Conservation (phyloP, 441 rosid species). For the Euphorbia celastroides region DNA sequence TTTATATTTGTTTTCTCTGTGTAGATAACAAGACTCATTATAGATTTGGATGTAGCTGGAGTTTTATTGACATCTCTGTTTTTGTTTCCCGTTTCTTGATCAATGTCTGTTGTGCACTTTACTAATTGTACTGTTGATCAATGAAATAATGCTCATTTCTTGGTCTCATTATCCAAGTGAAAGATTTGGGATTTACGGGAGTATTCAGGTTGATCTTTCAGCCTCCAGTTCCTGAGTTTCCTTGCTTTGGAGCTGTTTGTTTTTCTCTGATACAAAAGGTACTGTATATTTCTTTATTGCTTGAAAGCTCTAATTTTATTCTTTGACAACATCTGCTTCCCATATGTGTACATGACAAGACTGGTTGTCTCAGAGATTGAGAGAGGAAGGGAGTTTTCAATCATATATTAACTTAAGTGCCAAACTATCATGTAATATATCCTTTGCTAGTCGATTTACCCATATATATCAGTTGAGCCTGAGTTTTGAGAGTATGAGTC, state of each 20-base stretch:
- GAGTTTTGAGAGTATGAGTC: too few relatives aligned
- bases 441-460: not conserved
- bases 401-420: not conserved
- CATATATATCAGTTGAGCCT: not conserved
- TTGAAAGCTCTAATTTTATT: slow-evolving; percentile 9
- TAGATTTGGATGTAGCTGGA: too few relatives aligned
- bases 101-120: not conserved
- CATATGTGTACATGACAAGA: not conserved
- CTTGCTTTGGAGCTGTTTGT: slow-evolving; percentile 88
- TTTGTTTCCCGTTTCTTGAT: not conserved
- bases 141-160: not conserved
- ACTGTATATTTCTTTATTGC: not conserved
- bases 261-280: slow-evolving; percentile 84
- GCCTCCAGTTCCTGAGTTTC: slow-evolving; percentile 74
- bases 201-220: slow-evolving; percentile 89
- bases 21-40: too few relatives aligned
- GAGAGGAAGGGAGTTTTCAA: not conserved
- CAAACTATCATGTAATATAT: not conserved
- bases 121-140: not conserved
- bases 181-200: slow-evolving; percentile 86
- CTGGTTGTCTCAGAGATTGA: not conserved
- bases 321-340: not conserved
- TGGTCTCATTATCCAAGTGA: slow-evolving; percentile 42
- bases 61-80: not conserved
- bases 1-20: not conserved